phyloP scores from a whole-genome alignment of 768 basidiomycete species.

The Rhizopogon vinicolor region DNA sequence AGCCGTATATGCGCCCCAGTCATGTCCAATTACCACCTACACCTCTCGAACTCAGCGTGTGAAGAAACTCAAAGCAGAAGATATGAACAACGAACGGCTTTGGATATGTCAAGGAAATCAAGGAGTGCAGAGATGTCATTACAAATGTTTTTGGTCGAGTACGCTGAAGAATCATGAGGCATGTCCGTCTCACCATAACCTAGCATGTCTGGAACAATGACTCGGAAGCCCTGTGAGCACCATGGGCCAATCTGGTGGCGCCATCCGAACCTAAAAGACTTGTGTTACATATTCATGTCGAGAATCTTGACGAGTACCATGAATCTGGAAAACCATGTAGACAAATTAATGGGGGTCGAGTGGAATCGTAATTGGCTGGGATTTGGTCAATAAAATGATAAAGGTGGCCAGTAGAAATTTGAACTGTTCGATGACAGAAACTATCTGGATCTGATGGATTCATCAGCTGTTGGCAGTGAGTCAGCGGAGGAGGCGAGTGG shows the following conservation, averaged over 20 bases:
- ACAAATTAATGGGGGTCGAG: constrained; percentile 53
- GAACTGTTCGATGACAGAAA: constrained; percentile 51
- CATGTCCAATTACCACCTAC: constrained; percentile 70
- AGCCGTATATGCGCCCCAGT: constrained; percentile 70
- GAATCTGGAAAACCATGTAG: constrained; percentile 80
- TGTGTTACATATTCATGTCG: background rate
- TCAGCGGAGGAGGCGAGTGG: background rate
- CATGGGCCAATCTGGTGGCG: constrained; percentile 69
- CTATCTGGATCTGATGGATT: constrained; percentile 7
- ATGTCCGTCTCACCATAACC: constrained; percentile 69
- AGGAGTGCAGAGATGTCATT: constrained; percentile 64
- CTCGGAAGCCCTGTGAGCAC: constrained; percentile 56
- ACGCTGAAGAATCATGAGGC: constrained; percentile 48
- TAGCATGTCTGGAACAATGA: constrained; percentile 45
- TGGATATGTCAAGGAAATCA: constrained; percentile 46
- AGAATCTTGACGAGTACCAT: constrained; percentile 24
- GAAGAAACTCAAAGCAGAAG: background rate
- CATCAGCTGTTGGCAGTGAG: constrained; percentile 5
- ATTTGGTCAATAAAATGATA: constrained; percentile 74
- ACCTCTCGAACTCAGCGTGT: background rate
- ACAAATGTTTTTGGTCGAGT: constrained; percentile 55
- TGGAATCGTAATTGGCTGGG: constrained; percentile 38
- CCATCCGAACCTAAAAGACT: constrained; percentile 61
- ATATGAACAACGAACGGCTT: constrained; percentile 42
- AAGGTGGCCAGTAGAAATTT: constrained; percentile 52